Conservation (phyloP, 202 grass and related monocot genomes). For the Elaeis oleifera region DNA sequence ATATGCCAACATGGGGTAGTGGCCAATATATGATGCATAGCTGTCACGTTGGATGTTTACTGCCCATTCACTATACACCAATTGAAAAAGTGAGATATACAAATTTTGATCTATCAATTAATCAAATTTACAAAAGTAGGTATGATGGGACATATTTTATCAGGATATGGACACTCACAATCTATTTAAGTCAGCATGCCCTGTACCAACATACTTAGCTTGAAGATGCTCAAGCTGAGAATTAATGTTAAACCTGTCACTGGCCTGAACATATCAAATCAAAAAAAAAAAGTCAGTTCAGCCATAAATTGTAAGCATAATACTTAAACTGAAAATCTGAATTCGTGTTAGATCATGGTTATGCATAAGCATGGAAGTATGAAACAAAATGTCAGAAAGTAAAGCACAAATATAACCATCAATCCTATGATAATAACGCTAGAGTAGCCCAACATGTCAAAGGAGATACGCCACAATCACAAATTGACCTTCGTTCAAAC, state of each 20-base stretch:
- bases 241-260: constrained; percentile 94
- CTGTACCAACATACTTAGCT: constrained; percentile 93
- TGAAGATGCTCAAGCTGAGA: constrained; percentile 99
- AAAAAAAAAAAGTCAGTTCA: too few relatives aligned
- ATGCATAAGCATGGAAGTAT: too few relatives aligned
- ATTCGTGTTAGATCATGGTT: too few relatives aligned
- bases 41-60: constrained; percentile 82
- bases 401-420: too few relatives aligned
- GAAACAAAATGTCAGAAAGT: too few relatives aligned
- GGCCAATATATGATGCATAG: constrained; percentile 84
- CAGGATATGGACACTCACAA: constrained; percentile 40
- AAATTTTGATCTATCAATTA: neutral
- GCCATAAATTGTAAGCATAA: too few relatives aligned
- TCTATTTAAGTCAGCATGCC: constrained; percentile 79
- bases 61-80: constrained; percentile 66
- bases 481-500: too few relatives aligned
- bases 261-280: constrained; percentile 34
- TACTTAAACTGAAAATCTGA: too few relatives aligned
- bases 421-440: too few relatives aligned
- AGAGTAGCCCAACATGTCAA: too few relatives aligned
- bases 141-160: neutral
- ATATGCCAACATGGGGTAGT: constrained; percentile 76
- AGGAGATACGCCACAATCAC: too few relatives aligned
- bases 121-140: constrained; percentile 10
- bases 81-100: neutral